These are phyloP conservation scores for Nitzschia sp. DNA, from an alignment of 108 stramenopile genomes.

Conservation along the genomic window DNA sequence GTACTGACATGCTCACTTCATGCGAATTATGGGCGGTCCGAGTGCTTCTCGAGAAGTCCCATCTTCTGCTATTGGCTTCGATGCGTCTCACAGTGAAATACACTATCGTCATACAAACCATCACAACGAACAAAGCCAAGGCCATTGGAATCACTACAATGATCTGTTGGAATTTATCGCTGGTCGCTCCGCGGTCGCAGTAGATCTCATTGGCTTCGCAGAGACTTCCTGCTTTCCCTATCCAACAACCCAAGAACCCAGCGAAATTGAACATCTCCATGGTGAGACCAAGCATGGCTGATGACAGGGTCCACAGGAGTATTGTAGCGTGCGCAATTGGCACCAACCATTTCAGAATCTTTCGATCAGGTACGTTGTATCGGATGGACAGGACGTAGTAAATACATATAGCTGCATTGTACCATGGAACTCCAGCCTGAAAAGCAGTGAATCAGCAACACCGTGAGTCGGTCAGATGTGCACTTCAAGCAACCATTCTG, in stretches of 20 bases:
- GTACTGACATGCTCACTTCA: neutral
- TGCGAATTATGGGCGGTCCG: too few relatives aligned
- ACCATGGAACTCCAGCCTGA: neutral
- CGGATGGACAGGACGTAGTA: neutral
- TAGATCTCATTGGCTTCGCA: neutral
- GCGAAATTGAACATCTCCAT: neutral
- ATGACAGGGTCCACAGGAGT: neutral
- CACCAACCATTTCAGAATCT: neutral
- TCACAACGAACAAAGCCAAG: neutral
- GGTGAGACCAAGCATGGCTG: neutral
- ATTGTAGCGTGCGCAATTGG: neutral
- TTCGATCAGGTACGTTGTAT: neutral
- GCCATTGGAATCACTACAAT: neutral
- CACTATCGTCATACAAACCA: neutral
- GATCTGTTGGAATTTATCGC: neutral
- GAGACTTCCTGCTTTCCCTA: neutral
- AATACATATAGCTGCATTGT: neutral
- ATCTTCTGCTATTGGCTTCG: neutral
- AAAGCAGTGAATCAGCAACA: neutral
- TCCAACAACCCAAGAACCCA: neutral
- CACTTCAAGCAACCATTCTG: too few relatives aligned
- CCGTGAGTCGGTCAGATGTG: neutral
- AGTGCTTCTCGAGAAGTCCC: neutral
- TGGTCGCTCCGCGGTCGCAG: neutral
- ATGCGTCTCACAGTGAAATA: neutral